A percentile compares a stretch with the other conserved stretches of the same genome.
Evolutionary conservation across 805 yeast genomes (phyloP).

Genomic region (Candida alai): DNA sequence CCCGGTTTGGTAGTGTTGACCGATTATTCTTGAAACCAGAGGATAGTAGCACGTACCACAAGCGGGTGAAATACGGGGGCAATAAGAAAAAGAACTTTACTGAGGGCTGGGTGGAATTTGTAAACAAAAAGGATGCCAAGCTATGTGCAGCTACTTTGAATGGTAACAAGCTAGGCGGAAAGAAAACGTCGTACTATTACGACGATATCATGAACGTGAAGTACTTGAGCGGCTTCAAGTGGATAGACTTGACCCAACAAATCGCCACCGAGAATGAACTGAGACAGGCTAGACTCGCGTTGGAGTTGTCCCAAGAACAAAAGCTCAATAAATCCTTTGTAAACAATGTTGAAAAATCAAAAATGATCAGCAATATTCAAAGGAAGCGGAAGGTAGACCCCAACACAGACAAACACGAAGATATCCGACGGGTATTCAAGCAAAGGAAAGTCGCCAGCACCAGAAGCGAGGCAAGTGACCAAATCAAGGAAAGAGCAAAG

Average conservation of each 20-base stretch:
- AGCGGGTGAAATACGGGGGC: constrained; percentile 82
- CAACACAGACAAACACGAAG: constrained; percentile 17
- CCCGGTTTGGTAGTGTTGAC: constrained; percentile 84
- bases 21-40: constrained; percentile 87
- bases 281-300: constrained; percentile 80
- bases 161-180: constrained; percentile 89
- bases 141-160: constrained; percentile 81
- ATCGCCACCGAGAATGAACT: constrained; percentile 86
- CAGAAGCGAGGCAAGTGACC: constrained; percentile 57
- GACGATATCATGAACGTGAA: constrained; percentile 92
- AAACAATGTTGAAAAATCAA: constrained; percentile 79
- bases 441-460: constrained; percentile 67
- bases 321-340: constrained; percentile 82
- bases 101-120: constrained; percentile 97
- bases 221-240: constrained; percentile 87
- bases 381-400: constrained; percentile 35
- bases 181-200: constrained; percentile 83
- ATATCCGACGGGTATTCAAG: constrained; percentile 56
- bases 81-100: constrained; percentile 82
- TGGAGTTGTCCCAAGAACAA: constrained; percentile 86
- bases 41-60: constrained; percentile 56
- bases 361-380: constrained; percentile 69
- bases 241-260: constrained; percentile 93
- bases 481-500: constrained; percentile 39
- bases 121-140: constrained; percentile 81